Evolutionary conservation across 352 stramenopile genomes (phyloP), one percentile per base, ranked within the genome.

Genomic region (Globisporangium solare): DNA sequence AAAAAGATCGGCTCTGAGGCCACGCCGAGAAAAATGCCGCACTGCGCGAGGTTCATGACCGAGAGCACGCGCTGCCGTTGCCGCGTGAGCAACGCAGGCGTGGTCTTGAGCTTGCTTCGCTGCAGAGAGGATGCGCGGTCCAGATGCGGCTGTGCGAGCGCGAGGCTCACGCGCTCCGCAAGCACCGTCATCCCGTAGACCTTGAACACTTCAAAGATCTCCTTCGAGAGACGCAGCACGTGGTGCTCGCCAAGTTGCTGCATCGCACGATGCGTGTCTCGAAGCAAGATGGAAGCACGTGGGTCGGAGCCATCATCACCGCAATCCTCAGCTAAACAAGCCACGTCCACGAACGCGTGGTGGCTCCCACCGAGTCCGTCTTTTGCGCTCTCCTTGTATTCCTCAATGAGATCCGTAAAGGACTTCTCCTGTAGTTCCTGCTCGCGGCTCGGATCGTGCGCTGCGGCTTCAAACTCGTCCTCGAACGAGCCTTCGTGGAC

Each of bases 201-300:
- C 61, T 90, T 89, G 57, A 93, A 93, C 20, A 93, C 73, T 20
- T 93, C 73, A 59, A 91, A 93, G 27, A 87, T 73, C 54, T 89
- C 82, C 1, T 61, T 62, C 11, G 83, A 92, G 4, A 65, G 66
- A 10, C 68, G 68, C 18, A 90, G 48, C 6, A 93, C 59, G 50
- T 92, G 80, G 0, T 66, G 52, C 1, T 63, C 51, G 24, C 63
- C 55, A 22, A 81, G 27, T 43, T 74, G 52, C 40, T 43, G 4
- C 73, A 83, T 78, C 6, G 68, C 73, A 37, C 20, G 41, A 50
- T 31, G 50, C 18, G 27, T 32, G 35, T 22, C 24, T 31, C 7
- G 8, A 22, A 50, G 7, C 37, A 21, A n/a, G 7, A 17, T 3
- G 7, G 13, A 18, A 10, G 40, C 13, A 40, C 18, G 13, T 21